Conservation (phyloP, 768 basidiomycete genomes). For the Russula virescens region DNA sequence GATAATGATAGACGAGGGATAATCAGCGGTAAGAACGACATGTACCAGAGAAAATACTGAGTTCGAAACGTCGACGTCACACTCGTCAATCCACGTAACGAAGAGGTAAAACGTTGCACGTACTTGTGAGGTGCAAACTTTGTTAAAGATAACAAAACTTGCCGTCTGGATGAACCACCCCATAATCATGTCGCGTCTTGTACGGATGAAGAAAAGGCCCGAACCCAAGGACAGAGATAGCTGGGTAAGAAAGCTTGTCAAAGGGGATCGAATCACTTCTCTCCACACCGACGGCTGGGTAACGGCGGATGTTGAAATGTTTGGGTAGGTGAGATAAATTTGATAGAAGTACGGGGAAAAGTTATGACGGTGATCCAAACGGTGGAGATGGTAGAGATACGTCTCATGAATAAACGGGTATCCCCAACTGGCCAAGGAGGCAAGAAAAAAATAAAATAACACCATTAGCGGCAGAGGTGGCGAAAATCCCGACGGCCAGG, state of each 20-base stretch:
- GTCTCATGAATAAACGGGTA: conserved; percentile 87
- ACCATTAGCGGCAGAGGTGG: conserved; percentile 3
- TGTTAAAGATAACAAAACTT: conserved; percentile 93
- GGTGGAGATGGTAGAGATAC: conserved; percentile 86
- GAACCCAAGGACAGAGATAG: conserved; percentile 62
- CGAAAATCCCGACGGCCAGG: neutral
- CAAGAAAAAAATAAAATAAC: neutral
- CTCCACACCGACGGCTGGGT: conserved; percentile 34
- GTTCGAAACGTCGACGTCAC: neutral
- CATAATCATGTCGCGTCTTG: conserved; percentile 58
- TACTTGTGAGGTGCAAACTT: conserved; percentile 97
- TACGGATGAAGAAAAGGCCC: conserved; percentile 66
- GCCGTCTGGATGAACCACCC: conserved; percentile 91
- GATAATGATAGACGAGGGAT: conserved; percentile 61
- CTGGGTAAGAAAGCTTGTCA: conserved; percentile 82
- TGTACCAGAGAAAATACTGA: conserved; percentile 97
- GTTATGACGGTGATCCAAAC: conserved; percentile 96
- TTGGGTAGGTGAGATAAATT: conserved; percentile 81
- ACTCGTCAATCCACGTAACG: neutral
- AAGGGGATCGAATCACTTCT: conserved; percentile 56
- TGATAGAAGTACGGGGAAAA: conserved; percentile 98
- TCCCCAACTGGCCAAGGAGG: conserved; percentile 67
- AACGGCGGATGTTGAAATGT: conserved; percentile 22
- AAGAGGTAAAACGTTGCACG: conserved; percentile 25
- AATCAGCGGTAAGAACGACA: conserved; percentile 79